Conservation (phyloP, 1,284 basidiomycete genomes). For the Ganoderma multipileum region DNA sequence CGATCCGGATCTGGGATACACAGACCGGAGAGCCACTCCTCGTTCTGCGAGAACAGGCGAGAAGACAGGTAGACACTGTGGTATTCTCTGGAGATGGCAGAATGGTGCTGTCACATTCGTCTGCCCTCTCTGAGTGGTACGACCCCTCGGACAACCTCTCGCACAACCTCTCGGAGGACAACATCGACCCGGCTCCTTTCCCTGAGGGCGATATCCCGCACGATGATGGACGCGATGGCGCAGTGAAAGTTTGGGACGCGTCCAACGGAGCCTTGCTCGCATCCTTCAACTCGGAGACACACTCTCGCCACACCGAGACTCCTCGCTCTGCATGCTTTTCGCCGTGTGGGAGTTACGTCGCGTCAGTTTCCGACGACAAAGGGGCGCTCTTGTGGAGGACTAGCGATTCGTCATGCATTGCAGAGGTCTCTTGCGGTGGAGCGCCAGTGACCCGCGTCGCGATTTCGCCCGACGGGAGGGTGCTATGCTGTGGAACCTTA, state of each 20-base stretch:
- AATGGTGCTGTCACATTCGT: background rate
- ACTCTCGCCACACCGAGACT: too few species aligned
- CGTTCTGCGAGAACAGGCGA: background rate
- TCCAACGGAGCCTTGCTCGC: background rate
- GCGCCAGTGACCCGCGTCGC: background rate
- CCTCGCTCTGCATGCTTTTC: background rate
- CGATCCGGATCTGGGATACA: background rate
- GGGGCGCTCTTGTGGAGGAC: background rate
- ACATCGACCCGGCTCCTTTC: too few species aligned
- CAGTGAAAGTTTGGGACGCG: background rate
- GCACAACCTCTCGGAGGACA: too few species aligned
- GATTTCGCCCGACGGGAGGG: background rate
- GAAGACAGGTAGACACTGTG: background rate
- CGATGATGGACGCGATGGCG: too few species aligned
- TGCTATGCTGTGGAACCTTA: background rate
- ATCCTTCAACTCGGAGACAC: too few species aligned
- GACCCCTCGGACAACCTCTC: too few species aligned
- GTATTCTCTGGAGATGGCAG: background rate
- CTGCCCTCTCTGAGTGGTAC: too few species aligned
- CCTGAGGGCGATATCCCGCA: too few species aligned
- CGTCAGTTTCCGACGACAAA: background rate
- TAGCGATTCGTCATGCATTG: background rate
- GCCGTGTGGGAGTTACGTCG: background rate
- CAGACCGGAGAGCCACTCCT: background rate
- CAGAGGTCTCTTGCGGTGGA: background rate